Percentiles rank a stretch among this genome's conserved stretches.
These are phyloP conservation scores for Monascus ruber DNA, from an alignment of 2,329 filamentous ascomycete genomes.

Conservation along the genomic window DNA sequence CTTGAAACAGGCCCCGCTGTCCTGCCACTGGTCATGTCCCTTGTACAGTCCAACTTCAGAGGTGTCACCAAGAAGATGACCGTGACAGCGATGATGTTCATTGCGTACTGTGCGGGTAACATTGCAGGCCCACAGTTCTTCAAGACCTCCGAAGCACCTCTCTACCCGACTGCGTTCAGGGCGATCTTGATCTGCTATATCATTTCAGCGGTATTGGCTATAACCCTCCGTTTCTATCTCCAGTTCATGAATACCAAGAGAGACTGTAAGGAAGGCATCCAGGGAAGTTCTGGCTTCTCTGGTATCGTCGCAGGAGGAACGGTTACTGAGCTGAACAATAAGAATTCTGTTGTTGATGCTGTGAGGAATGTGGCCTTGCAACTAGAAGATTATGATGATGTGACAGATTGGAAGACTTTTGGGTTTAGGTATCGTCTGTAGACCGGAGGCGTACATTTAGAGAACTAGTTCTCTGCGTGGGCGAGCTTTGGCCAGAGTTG, in stretches of 20 bases:
- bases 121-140: slow-evolving; percentile 49
- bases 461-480: too few species aligned
- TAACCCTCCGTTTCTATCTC: slow-evolving; percentile 39
- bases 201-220: slow-evolving; percentile 35
- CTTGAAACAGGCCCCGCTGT: slow-evolving; percentile 43
- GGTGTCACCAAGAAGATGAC: slow-evolving; percentile 52
- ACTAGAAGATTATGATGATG: slow-evolving; percentile 38
- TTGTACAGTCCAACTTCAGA: slow-evolving; percentile 45
- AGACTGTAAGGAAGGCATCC: slow-evolving; percentile 24
- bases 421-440: slow-evolving; percentile 49
- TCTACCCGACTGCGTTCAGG: slow-evolving; percentile 44
- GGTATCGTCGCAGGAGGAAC: too few species aligned
- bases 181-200: slow-evolving; percentile 48
- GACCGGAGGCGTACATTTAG: background rate
- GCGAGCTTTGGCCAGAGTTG: too few species aligned
- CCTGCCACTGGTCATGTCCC: slow-evolving; percentile 45
- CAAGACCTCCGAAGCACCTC: slow-evolving; percentile 37
- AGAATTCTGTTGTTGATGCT: slow-evolving; percentile 17
- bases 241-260: slow-evolving; percentile 35
- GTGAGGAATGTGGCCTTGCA: slow-evolving; percentile 16
- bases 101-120: slow-evolving; percentile 47
- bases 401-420: slow-evolving; percentile 49
- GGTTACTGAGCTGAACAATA: too few species aligned
- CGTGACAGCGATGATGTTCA: slow-evolving; percentile 44
- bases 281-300: slow-evolving; percentile 8